Percentiles rank a stretch among this genome's conserved stretches.
phyloP scores from a whole-genome alignment of 1,284 basidiomycete species.

The Phylloporus sp. region DNA sequence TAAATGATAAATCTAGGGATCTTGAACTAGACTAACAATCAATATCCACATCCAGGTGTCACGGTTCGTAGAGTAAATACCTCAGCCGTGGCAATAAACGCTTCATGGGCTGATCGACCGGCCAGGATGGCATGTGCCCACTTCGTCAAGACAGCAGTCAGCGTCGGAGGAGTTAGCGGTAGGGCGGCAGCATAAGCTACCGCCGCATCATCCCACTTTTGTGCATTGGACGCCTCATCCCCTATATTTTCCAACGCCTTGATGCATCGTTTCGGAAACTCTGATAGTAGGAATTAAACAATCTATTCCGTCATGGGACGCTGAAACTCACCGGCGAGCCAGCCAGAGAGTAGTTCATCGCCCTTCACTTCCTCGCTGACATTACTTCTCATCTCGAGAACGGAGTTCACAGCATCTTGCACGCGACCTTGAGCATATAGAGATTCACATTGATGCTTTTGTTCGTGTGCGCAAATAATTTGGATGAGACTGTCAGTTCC shows the following conservation, averaged over 20 bases:
- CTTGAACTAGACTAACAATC: too few relatives aligned
- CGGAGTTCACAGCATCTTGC: not conserved
- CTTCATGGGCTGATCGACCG: not conserved
- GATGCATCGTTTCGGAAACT: not conserved
- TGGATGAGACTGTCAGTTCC: not conserved
- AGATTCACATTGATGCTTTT: not conserved
- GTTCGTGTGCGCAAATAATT: not conserved
- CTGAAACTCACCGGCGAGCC: not conserved
- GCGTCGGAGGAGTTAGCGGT: not conserved
- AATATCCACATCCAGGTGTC: too few relatives aligned
- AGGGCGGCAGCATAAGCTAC: not conserved
- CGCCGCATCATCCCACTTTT: not conserved
- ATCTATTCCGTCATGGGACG: not conserved
- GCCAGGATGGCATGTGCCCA: not conserved
- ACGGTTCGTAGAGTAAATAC: not conserved
- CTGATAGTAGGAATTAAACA: not conserved
- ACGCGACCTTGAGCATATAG: not conserved
- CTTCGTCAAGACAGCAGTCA: not conserved
- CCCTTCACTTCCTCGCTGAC: not conserved
- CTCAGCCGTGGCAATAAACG: not conserved
- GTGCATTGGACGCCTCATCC: not conserved
- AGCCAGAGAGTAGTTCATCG: not conserved
- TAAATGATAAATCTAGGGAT: too few relatives aligned
- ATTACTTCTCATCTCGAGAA: not conserved
- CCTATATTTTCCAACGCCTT: not conserved